phyloP scores from a whole-genome alignment of 108 stramenopile genomes.

The Cyclotella choctawhatcheeana region DNA sequence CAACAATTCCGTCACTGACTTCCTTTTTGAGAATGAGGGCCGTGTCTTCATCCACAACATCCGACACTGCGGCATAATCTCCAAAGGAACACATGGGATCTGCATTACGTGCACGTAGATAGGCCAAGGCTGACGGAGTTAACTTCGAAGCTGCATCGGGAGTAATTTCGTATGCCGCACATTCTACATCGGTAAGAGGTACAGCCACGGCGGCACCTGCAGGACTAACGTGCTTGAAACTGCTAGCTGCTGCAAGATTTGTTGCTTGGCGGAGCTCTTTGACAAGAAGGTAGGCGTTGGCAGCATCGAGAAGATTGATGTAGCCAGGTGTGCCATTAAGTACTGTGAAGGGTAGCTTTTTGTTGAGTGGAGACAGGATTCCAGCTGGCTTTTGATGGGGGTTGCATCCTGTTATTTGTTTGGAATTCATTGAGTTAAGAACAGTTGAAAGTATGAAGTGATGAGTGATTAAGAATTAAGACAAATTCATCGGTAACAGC shows the following conservation, averaged over 20 bases:
- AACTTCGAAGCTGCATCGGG: slow-evolving; percentile 69
- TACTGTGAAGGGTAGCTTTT: slow-evolving; percentile 87
- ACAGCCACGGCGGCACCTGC: slow-evolving; percentile 98
- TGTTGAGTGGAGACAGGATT: slow-evolving; percentile 81
- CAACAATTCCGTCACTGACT: slow-evolving; percentile 98
- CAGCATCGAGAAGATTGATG: slow-evolving; percentile 98
- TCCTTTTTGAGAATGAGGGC: slow-evolving; percentile 95
- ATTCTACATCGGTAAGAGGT: slow-evolving; percentile 88
- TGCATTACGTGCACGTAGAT: slow-evolving; percentile 97
- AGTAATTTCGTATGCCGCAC: slow-evolving; percentile 87
- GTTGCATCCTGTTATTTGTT: slow-evolving; percentile 75
- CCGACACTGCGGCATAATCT: slow-evolving; percentile 96
- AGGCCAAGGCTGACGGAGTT: slow-evolving; percentile 94
- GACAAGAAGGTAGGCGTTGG: slow-evolving; percentile 98
- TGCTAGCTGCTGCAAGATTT: slow-evolving; percentile 93
- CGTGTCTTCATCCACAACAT: slow-evolving; percentile 97
- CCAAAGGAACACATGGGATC: slow-evolving; percentile 99
- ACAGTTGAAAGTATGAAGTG: not conserved
- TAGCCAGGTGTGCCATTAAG: slow-evolving; percentile 96
- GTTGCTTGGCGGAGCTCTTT: slow-evolving; percentile 91
- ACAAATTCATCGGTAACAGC: too few species aligned
- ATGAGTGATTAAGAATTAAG: not conserved
- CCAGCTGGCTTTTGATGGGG: slow-evolving; percentile 96
- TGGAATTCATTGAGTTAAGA: not conserved
- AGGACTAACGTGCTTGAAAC: slow-evolving; percentile 98